phyloP scores from a whole-genome alignment of 1,139 yeast species.

The Yamadazyma spencermartinsiae region DNA sequence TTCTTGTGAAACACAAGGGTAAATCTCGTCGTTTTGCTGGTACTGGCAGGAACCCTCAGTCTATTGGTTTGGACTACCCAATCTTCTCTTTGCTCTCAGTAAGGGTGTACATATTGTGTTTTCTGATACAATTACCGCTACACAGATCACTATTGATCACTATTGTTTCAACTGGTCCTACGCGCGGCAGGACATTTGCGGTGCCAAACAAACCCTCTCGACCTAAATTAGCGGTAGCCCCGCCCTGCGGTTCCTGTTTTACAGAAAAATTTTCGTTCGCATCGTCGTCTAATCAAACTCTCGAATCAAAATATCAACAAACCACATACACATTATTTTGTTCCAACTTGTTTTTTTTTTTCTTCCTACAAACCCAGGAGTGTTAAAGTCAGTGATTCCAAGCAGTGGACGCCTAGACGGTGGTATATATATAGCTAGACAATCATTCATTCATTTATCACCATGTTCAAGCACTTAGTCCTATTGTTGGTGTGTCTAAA shows the following conservation, averaged over 20 bases:
- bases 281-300: neutral
- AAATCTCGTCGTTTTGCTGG: too few species aligned
- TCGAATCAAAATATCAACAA: constrained; percentile 3
- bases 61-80: too few species aligned
- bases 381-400: too few species aligned
- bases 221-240: neutral
- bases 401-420: too few species aligned
- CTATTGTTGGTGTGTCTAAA: neutral
- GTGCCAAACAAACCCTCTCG: too few species aligned
- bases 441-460: neutral
- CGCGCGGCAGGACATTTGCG: too few species aligned
- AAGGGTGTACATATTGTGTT: too few species aligned
- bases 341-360: neutral
- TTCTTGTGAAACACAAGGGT: neutral
- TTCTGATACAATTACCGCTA: too few species aligned
- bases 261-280: constrained; percentile 1
- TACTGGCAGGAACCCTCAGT: neutral
- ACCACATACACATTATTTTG: neutral
- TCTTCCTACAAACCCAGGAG: neutral
- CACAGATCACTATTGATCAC: neutral
- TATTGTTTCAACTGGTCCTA: too few species aligned
- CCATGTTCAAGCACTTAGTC: neutral
- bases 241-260: neutral
- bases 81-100: too few species aligned
- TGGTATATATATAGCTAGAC: neutral